A percentile compares a stretch with the other conserved stretches of the same genome.
These are phyloP conservation scores for Drechslera avenae DNA, from an alignment of 2,329 filamentous ascomycete genomes.

Conservation along the genomic window DNA sequence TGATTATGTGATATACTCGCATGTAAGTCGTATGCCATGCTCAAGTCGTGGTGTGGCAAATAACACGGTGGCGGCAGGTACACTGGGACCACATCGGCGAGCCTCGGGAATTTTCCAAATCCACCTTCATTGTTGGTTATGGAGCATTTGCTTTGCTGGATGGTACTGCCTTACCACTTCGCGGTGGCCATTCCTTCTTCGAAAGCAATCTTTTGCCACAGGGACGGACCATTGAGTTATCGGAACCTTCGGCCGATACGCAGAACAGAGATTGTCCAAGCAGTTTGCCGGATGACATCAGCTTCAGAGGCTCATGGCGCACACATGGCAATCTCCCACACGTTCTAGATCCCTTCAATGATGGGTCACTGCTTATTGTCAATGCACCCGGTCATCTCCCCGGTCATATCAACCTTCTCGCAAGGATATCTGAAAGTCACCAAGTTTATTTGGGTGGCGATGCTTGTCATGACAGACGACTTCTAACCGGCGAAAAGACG, in stretches of 20 bases:
- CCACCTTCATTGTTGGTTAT: constrained; percentile 50
- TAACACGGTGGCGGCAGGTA: constrained; percentile 32
- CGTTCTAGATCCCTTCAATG: constrained; percentile 56
- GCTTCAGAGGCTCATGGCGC: constrained; percentile 48
- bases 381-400: constrained; percentile 60
- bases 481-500: constrained; percentile 58
- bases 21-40: constrained; percentile 38
- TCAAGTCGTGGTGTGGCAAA: background rate
- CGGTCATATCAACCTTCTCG: constrained; percentile 60
- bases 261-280: background rate
- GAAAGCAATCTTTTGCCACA: constrained; percentile 52
- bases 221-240: constrained; percentile 52
- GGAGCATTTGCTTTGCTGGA: constrained; percentile 33
- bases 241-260: constrained; percentile 32
- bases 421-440: constrained; percentile 43
- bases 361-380: constrained; percentile 56
- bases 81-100: constrained; percentile 53
- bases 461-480: constrained; percentile 59
- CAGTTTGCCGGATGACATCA: constrained; percentile 4
- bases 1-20: constrained; percentile 50
- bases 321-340: constrained; percentile 52
- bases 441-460: constrained; percentile 60
- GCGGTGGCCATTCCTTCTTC: constrained; percentile 49
- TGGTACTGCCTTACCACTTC: constrained; percentile 27
- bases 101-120: constrained; percentile 45